Conservation (phyloP, 2,329 filamentous ascomycete species). For the Colletotrichum shisoi region DNA sequence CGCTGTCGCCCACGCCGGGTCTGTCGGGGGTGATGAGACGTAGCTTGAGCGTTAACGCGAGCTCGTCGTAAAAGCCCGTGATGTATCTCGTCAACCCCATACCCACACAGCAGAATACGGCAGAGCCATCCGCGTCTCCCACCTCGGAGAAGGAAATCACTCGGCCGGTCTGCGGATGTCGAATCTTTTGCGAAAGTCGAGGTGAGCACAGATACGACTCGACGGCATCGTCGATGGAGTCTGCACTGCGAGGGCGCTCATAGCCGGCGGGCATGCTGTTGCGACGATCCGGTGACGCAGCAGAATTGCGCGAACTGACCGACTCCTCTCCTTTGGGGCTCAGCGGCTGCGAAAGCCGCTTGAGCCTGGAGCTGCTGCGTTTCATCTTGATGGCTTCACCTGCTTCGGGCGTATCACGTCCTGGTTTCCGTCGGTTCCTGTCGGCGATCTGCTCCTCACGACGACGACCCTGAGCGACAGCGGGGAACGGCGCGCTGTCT, state of each 20-base stretch:
- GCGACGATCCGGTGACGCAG: conserved; percentile 43
- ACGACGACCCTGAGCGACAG: conserved; percentile 68
- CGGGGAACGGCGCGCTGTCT: conserved; percentile 74
- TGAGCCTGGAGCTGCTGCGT: conserved; percentile 66
- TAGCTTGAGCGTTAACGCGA: conserved; percentile 86
- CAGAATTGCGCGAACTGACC: conserved; percentile 28
- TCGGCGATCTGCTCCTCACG: conserved; percentile 61
- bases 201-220: conserved; percentile 83
- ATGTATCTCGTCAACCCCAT: conserved; percentile 98
- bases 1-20: conserved; percentile 92
- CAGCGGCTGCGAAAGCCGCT: conserved; percentile 62
- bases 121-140: conserved; percentile 87
- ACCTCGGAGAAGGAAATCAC: conserved; percentile 97
- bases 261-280: conserved; percentile 60
- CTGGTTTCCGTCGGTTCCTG: conserved; percentile 56
- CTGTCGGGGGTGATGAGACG: conserved; percentile 93
- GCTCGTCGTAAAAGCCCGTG: conserved; percentile 95
- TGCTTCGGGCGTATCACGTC: conserved; percentile 59
- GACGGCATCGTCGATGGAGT: conserved; percentile 89
- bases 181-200: conserved; percentile 85
- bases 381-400: conserved; percentile 57
- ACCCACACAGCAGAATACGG: conserved; percentile 94
- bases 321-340: conserved; percentile 54
- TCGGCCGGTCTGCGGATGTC: conserved; percentile 83
- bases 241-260: conserved; percentile 78